A percentile compares a stretch with the other conserved stretches of the same genome.
phyloP scores from a whole-genome alignment of 2,329 filamentous ascomycete species.

The Cladophialophora psammophila region DNA sequence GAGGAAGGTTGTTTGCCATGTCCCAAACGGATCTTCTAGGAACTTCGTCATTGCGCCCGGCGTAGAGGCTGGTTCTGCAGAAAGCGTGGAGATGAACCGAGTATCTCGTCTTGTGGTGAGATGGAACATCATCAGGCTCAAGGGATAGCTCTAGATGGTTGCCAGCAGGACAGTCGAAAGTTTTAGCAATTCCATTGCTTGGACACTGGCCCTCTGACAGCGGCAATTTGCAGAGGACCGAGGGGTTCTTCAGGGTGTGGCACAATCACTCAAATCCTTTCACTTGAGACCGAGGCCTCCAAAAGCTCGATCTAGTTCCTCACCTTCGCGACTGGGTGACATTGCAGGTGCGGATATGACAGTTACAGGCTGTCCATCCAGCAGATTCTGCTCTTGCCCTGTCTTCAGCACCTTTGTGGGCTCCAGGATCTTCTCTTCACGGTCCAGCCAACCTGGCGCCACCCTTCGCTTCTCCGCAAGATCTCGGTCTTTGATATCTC shows the following conservation, averaged over 20 bases:
- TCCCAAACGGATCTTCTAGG: conserved; percentile 35
- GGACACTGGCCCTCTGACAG: background rate
- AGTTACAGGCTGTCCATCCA: conserved; percentile 48
- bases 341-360: conserved; percentile 48
- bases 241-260: conserved; percentile 19
- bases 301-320: conserved; percentile 63
- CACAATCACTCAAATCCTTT: conserved; percentile 29
- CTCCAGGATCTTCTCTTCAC: conserved; percentile 66
- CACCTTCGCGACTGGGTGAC: conserved; percentile 55
- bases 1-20: conserved; percentile 31
- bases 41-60: conserved; percentile 12
- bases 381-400: conserved; percentile 40
- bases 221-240: background rate
- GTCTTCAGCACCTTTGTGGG: conserved; percentile 48
- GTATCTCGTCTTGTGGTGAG: background rate
- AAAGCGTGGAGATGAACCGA: background rate
- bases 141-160: background rate
- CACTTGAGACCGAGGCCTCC: conserved; percentile 57
- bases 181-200: background rate
- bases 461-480: conserved; percentile 69
- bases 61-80: background rate
- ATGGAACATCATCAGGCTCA: background rate
- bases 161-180: background rate
- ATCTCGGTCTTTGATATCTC: conserved; percentile 64
- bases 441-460: conserved; percentile 70